Conservation (phyloP, 345 rosid species). For the Garcia nutans region DNA sequence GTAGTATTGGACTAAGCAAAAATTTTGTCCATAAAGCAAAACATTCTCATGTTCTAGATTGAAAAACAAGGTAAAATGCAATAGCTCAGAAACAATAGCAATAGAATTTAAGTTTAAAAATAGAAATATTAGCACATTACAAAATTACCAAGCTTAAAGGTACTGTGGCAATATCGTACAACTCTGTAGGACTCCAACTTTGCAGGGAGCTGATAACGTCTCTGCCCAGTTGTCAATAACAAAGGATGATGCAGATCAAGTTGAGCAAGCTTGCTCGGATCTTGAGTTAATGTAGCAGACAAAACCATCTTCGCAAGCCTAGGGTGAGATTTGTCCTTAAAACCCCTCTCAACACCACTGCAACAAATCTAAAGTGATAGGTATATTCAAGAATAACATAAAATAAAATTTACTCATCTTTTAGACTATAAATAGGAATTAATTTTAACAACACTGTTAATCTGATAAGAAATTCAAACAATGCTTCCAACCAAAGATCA, state of each 20-base stretch:
- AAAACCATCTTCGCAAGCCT: slow-evolving; percentile 85
- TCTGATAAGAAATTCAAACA: neutral
- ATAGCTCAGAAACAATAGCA: neutral
- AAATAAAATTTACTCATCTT: neutral
- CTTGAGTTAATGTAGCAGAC: slow-evolving; percentile 92
- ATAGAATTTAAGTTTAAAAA: neutral
- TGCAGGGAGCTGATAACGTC: slow-evolving; percentile 73
- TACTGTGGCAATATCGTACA: slow-evolving; percentile 45
- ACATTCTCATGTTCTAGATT: neutral
- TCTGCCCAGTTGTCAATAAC: slow-evolving; percentile 75
- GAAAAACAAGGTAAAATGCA: neutral
- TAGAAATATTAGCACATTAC: neutral
- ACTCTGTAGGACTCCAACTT: slow-evolving; percentile 78
- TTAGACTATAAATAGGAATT: neutral
- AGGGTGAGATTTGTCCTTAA: slow-evolving; percentile 73
- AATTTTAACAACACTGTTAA: neutral
- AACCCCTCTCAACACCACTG: slow-evolving; percentile 83
- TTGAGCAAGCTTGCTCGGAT: slow-evolving; percentile 96
- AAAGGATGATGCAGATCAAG: slow-evolving; percentile 91
- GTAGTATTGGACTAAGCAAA: neutral
- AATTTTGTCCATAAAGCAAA: neutral
- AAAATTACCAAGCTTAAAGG: neutral
- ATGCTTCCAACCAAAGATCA: neutral
- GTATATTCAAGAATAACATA: neutral
- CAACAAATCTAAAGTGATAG: slow-evolving; percentile 22